phyloP scores from a whole-genome alignment of 169 alveolate genomes.

The Eimeria praecox region DNA sequence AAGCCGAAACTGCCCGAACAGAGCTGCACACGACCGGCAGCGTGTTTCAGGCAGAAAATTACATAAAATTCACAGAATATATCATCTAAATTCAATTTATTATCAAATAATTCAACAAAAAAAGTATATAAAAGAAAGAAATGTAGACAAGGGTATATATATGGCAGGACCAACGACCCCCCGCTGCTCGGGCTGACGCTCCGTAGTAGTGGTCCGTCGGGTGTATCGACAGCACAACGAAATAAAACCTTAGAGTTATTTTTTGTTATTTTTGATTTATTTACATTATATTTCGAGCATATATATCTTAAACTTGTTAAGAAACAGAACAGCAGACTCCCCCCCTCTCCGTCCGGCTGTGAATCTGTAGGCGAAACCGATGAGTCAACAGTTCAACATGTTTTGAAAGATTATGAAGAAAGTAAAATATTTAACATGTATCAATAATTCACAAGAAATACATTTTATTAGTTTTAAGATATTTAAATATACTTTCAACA shows the following conservation, averaged over 20 bases:
- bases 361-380: no score
- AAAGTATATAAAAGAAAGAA: not conserved
- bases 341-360: no score
- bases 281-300: not conserved
- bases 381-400: no score
- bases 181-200: not conserved
- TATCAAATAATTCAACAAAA: not conserved
- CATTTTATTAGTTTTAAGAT: no score
- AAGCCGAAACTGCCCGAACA: not conserved
- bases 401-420: no score
- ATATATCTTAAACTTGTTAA: no score
- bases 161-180: not conserved
- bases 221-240: slow-evolving; percentile 13
- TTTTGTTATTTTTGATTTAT: not conserved
- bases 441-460: no score
- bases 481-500: no score
- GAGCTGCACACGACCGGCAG: not conserved
- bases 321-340: no score
- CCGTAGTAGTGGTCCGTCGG: not conserved
- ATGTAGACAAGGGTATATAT: not conserved
- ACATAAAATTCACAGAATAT: not conserved
- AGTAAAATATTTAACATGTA: no score
- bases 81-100: not conserved
- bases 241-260: not conserved
- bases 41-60: not conserved